A percentile compares a stretch with the other conserved stretches of the same genome.
Conservation (phyloP, 1,139 yeast genomes). For the Kodamaea plutei region DNA sequence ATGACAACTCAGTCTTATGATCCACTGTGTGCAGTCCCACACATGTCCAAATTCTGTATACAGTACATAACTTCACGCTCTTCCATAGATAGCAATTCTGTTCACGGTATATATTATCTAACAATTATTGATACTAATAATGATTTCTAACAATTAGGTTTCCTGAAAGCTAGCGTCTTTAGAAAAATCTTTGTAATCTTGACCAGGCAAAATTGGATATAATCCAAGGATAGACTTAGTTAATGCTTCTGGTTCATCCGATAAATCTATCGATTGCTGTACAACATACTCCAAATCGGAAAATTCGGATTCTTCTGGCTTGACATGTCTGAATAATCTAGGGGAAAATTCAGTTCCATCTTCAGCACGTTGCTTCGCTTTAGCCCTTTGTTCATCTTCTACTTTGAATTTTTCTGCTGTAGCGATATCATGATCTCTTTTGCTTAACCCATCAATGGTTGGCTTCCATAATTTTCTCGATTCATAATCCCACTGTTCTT, state of each 20-base stretch:
- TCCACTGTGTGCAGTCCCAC: slow-evolving; percentile 2
- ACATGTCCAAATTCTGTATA: slow-evolving; percentile 2
- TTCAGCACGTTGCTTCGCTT: slow-evolving; percentile 69
- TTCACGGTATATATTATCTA: no score
- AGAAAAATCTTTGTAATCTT: slow-evolving; percentile 22
- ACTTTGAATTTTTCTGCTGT: slow-evolving; percentile 84
- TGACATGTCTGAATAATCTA: slow-evolving; percentile 53
- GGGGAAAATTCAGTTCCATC: slow-evolving; percentile 83
- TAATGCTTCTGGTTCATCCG: slow-evolving; percentile 46
- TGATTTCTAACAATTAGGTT: no score
- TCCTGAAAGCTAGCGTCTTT: no score
- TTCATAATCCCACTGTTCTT: slow-evolving; percentile 77
- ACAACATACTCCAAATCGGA: slow-evolving; percentile 58
- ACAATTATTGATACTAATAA: no score
- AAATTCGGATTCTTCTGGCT: slow-evolving; percentile 21
- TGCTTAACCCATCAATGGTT: slow-evolving; percentile 72
- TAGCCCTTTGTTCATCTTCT: slow-evolving; percentile 75
- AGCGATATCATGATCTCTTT: slow-evolving; percentile 74
- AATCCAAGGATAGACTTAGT: slow-evolving; percentile 53
- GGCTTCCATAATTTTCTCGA: slow-evolving; percentile 80
- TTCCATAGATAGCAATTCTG: no score
- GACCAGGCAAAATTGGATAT: slow-evolving; percentile 80
- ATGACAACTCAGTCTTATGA: neutral
- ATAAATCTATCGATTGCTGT: slow-evolving; percentile 48
- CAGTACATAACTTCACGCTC: slow-evolving; percentile 3